Base-by-base conservation (phyloP, 2,329 filamentous ascomycete species). In the Hypoxylon sp. region DNA sequence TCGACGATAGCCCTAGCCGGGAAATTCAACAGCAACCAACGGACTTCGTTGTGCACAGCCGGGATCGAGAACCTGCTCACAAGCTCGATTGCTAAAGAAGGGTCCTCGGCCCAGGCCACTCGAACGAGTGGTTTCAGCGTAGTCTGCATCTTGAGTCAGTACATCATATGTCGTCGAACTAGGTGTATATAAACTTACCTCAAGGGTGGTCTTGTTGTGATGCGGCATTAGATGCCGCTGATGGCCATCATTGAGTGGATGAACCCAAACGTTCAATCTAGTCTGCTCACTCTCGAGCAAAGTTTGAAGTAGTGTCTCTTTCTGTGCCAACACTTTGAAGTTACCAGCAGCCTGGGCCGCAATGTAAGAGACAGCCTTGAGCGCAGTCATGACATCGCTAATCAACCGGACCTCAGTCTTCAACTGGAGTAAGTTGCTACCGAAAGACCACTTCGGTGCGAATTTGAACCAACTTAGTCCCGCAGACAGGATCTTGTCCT, bases 381-480 rank as follows among this genome's bases (percentile, higher is more conserved):
- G 81, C 13, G 90, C 88, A 10, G 82, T 79, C 54, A 91, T 84
- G 37, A 98, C 90, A 77, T 98, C 94, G 6, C 87, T 86, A 42
- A 98, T 86, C 17, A 97, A 84, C 72, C 92, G 91, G 35, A 94
- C 89, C 81, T 99, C 96, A 0, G 97, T 95, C 83, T 97, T 98
- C 57, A 98, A 85, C 78, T 99, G 96, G 14, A 99, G 83, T 54
- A 93, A 88, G 77, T 98, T 99, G 75, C 95, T 96, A 63, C 96
- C 96, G 80, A 96, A 98, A 0, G 96, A 97, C 95, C 96, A 99
- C 72, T 90, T 89, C 13, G 95, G 93, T 5, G 93, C 84, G 72
- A 90, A 88, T 42, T 86, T 89, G 80, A 99, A 99, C 97, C 97
- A 99, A 68, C 88, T 90, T 33, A 99, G 84, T 13, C 90, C 95